Evolutionary conservation across 306 rosid species (phyloP).

Genomic region (Cucumis melo): DNA sequence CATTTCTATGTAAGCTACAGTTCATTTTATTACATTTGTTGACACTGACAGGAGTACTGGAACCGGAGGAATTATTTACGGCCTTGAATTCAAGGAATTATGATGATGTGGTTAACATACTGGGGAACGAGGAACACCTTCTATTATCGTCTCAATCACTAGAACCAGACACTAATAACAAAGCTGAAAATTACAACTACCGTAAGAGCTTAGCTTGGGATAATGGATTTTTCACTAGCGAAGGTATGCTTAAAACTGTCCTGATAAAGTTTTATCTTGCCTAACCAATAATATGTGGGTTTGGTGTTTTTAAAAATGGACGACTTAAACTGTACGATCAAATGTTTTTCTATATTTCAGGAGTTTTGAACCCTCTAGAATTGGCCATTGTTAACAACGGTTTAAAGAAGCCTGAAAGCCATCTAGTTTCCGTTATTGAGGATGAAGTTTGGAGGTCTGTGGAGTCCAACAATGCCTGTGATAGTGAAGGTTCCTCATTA

Average conservation of each 20-base stretch:
- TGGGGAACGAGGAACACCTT: constrained; percentile 20
- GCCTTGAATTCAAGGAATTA: constrained; percentile 7
- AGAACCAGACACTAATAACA: constrained; percentile 17
- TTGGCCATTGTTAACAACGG: constrained; percentile 38
- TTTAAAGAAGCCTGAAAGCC: constrained; percentile 20
- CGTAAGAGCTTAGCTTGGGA: constrained; percentile 66
- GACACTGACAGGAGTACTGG: constrained; percentile 46
- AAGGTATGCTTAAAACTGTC: constrained; percentile 22
- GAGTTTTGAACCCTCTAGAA: constrained; percentile 49
- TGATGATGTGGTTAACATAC: constrained; percentile 8
- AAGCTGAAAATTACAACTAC: constrained; percentile 4
- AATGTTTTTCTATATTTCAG: constrained; percentile 9
- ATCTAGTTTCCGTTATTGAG: constrained; percentile 13
- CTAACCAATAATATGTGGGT: neutral
- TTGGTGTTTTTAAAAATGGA: neutral
- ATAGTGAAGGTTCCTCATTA: constrained; percentile 28
- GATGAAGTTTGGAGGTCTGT: constrained; percentile 29
- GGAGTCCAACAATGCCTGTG: constrained; percentile 18
- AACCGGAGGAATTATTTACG: constrained; percentile 43
- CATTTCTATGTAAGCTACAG: neutral
- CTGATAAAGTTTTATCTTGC: neutral
- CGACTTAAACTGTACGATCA: neutral
- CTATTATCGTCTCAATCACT: constrained; percentile 20
- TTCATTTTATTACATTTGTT: neutral
- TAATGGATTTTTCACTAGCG: constrained; percentile 39